Percentiles rank a stretch among this genome's conserved stretches.
These are phyloP conservation scores for Penicillium crystallinum DNA, from an alignment of 495 filamentous ascomycete genomes.

Conservation along the genomic window DNA sequence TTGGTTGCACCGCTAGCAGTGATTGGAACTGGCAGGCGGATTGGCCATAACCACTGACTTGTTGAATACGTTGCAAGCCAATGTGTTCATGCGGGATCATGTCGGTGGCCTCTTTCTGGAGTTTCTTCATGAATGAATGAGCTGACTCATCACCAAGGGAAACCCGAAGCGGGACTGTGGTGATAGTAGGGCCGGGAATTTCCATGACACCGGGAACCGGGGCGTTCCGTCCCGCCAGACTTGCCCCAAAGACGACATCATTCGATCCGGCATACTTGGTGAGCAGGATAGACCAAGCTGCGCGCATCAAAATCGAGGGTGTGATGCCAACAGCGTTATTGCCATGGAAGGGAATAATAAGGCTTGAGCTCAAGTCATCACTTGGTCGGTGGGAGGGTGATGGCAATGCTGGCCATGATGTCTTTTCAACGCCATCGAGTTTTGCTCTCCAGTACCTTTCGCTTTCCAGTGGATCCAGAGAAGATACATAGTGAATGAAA, in stretches of 20 bases:
- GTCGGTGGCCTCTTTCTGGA: not conserved
- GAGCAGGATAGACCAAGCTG: not conserved
- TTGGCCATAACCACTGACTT: not conserved
- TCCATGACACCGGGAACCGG: not conserved
- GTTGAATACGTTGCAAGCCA: not conserved
- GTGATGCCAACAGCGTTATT: not conserved
- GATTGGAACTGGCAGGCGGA: not conserved
- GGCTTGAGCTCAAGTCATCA: not conserved
- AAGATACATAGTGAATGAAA: not conserved
- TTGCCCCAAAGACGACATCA: not conserved
- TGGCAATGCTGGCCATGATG: not conserved
- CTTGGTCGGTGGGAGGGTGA: not conserved
- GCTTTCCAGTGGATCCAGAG: not conserved
- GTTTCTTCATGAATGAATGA: not conserved
- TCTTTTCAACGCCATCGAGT: too few relatives aligned
- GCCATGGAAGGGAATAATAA: not conserved
- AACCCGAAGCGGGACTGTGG: not conserved
- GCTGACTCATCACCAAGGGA: not conserved
- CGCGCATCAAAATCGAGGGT: not conserved
- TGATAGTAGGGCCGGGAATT: not conserved
- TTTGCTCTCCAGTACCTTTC: too few relatives aligned
- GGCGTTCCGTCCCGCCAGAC: not conserved
- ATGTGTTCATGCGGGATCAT: not conserved
- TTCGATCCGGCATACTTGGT: not conserved
- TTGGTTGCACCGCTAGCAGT: not conserved